phyloP scores from a whole-genome alignment of 208 protist genomes.

The Wallacemonas sp. region DNA sequence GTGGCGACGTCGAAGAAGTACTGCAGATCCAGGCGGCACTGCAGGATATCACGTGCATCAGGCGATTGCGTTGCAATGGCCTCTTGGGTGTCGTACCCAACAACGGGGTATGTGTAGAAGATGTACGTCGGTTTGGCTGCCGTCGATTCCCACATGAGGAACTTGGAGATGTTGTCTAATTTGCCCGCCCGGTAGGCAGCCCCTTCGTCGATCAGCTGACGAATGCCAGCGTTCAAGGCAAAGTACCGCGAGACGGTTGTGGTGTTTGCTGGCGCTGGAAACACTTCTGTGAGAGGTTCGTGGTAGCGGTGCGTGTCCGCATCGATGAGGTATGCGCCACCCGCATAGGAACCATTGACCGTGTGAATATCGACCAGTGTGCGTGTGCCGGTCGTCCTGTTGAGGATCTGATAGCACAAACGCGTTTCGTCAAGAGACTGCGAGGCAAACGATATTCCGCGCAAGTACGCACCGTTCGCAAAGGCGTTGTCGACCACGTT shows the following conservation, averaged over 20 bases:
- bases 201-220: neutral
- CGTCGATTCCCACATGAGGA: neutral
- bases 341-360: neutral
- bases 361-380: neutral
- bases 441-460: neutral
- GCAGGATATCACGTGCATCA: neutral
- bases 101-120: neutral
- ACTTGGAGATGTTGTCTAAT: neutral
- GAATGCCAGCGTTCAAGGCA: neutral
- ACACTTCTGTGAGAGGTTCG: neutral
- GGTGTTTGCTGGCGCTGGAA: neutral
- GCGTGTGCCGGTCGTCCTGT: neutral
- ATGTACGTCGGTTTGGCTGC: neutral
- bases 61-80: neutral
- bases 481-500: slow-evolving; percentile 7
- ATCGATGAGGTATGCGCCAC: slow-evolving; percentile 3
- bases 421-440: slow-evolving; percentile 3
- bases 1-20: neutral
- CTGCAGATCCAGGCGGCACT: neutral
- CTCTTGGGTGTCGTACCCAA: neutral
- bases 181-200: neutral
- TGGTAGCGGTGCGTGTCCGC: neutral
- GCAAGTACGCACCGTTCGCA: neutral
- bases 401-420: neutral
- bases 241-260: neutral